Conservation (phyloP, 768 basidiomycete species). For the Tephrocybe sp. region DNA sequence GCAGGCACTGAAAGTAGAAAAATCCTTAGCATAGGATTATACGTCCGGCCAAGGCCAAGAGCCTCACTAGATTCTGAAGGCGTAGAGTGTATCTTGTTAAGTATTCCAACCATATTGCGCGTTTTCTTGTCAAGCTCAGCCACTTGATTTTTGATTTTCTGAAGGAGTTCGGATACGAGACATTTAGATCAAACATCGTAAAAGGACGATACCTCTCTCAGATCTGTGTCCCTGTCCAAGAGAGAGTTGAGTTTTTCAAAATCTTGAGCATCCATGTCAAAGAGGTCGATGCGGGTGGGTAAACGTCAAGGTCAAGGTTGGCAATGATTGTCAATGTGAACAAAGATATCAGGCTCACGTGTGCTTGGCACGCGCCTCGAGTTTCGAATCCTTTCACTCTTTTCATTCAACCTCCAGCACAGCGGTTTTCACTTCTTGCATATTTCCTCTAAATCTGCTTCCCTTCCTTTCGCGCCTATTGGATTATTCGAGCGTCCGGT, state of each 20-base stretch:
- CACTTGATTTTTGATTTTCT: conserved; percentile 83
- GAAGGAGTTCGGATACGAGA: conserved; percentile 11
- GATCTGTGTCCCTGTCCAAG: conserved; percentile 60
- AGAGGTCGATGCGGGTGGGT: neutral
- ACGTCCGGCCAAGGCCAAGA: neutral
- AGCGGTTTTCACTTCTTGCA: neutral
- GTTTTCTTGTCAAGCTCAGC: conserved; percentile 73
- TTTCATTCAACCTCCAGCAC: too few species aligned
- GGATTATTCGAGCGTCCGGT: neutral
- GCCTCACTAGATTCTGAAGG: conserved; percentile 53
- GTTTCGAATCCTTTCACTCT: too few species aligned
- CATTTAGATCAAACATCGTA: neutral
- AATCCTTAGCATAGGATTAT: conserved; percentile 3
- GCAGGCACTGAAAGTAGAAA: conserved; percentile 45
- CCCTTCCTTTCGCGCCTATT: neutral
- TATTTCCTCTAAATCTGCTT: too few species aligned
- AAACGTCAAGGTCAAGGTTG: too few species aligned
- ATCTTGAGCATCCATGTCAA: conserved; percentile 52
- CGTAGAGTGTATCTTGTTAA: conserved; percentile 82
- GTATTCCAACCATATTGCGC: conserved; percentile 65
- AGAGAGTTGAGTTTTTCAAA: conserved; percentile 55
- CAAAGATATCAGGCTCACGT: too few species aligned
- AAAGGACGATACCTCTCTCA: conserved; percentile 54
- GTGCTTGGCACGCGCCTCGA: too few species aligned
- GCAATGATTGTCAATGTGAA: too few species aligned